A percentile compares a stretch with the other conserved stretches of the same genome.
Conservation (phyloP, 1,284 basidiomycete species). For the Cutaneotrichosporon sp. region DNA sequence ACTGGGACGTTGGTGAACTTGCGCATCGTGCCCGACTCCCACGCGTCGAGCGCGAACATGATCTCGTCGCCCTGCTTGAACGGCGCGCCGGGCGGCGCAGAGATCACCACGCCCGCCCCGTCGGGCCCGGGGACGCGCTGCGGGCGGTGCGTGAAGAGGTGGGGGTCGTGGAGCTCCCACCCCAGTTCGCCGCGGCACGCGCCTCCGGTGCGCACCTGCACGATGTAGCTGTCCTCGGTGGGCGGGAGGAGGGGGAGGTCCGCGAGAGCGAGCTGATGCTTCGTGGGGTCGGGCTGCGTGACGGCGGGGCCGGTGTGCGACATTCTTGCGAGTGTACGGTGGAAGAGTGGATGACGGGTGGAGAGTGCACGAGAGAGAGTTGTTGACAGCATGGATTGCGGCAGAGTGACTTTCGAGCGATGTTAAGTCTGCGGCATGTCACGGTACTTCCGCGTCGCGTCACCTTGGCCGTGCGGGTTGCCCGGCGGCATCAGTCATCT, state of each 20-base stretch:
- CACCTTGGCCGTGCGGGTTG: too few relatives aligned
- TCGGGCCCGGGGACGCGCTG: conserved; percentile 20
- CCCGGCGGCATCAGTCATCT: too few relatives aligned
- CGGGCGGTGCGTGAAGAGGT: not conserved
- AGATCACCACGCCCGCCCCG: conserved; percentile 14
- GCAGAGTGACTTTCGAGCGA: too few relatives aligned
- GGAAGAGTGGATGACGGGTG: too few relatives aligned
- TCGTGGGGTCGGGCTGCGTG: conserved; percentile 14
- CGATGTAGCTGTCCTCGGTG: not conserved
- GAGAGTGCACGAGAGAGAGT: too few relatives aligned
- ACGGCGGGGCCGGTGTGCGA: conserved; percentile 7
- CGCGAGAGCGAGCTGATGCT: not conserved
- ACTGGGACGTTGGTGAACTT: conserved; percentile 12
- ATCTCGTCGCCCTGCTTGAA: conserved; percentile 16
- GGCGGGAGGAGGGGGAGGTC: conserved; percentile 7
- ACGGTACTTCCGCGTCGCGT: too few relatives aligned
- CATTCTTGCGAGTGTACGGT: too few relatives aligned
- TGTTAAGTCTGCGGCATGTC: too few relatives aligned
- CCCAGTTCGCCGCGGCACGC: conserved; percentile 15
- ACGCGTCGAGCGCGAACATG: conserved; percentile 20
- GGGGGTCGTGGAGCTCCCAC: conserved; percentile 12
- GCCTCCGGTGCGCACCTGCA: conserved; percentile 9
- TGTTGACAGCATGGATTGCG: too few relatives aligned
- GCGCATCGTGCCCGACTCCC: conserved; percentile 9
- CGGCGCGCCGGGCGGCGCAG: not conserved